Base-by-base conservation (phyloP, 129 eudicot genomes). In the Arctium minus region DNA sequence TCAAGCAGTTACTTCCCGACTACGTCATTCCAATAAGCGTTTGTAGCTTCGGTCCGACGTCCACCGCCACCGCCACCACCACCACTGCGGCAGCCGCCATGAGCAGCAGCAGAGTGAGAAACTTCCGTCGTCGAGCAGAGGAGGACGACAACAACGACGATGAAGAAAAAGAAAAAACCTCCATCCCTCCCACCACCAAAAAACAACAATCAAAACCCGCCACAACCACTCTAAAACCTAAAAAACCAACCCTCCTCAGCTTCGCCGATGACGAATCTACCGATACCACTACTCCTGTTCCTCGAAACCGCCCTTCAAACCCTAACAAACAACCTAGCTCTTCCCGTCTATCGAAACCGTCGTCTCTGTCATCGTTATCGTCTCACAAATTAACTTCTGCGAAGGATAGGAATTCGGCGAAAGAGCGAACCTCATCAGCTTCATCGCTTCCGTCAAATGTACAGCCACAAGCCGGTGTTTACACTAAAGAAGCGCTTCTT, bases 121-220 rank as follows among this genome's bases (percentile, higher is more conserved):
- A 96, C 85, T 95, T 92, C 89, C 97, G 99, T 80, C 99, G 99
- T 81, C 92, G 97, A 3, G 86, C 88, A 4, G 93, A 79, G 65
- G 89, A 86, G 42, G 90, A 84, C 46, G 89, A 81, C 72, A 81
- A 91, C 39, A 91, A 82, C 76, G 92, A 82, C 74, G 92, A 84
- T 10, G 92, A 90, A 3, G 78, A 82, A 2, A 81, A 76, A 33
- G 73, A 79, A 4, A 81, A 67, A 36, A 18, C 74, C 50, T 3
- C 82, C 48, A 11, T 74, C 67, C n/a, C 89, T 31, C 46, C 88
- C 4, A 56, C 79, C 31, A 42, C 74, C 40, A 88, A 13, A 62
- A 88, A 83, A 69, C 40, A 77, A 70, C 89, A 72, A 68, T 35
- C 80, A 0, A 83, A 86, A 53, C 79, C 88, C 39, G 4, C 74